phyloP scores from a whole-genome alignment of 2,329 filamentous ascomycete genomes.

The Paracorniculantispora psalliotae region DNA sequence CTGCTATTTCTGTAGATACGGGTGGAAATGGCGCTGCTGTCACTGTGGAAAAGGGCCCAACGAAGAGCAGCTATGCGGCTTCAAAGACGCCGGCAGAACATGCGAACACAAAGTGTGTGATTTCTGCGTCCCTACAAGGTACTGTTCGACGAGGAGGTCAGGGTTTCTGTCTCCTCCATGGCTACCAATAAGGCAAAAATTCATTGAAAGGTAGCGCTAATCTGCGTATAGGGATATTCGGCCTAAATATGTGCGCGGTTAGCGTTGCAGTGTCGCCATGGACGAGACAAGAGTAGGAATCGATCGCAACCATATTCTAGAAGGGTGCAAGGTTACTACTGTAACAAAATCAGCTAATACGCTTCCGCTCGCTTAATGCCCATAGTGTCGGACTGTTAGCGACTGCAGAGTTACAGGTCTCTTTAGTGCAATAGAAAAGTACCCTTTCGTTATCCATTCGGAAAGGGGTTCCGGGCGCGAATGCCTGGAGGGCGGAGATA shows the following conservation, averaged over 20 bases:
- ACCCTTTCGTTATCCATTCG: too few species aligned
- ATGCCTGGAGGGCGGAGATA: too few species aligned
- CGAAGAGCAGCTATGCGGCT: background rate
- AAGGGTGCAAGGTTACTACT: too few species aligned
- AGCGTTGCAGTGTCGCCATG: background rate
- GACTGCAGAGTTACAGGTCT: too few species aligned
- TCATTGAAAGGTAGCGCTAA: background rate
- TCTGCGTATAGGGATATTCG: background rate
- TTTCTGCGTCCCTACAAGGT: conserved; percentile 3
- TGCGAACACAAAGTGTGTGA: conserved; percentile 2
- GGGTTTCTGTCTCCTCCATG: background rate
- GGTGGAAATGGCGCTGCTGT: conserved; percentile 10
- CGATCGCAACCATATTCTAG: too few species aligned
- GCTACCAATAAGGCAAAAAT: background rate
- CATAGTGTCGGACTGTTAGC: too few species aligned
- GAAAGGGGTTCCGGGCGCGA: too few species aligned
- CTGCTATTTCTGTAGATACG: conserved; percentile 6
- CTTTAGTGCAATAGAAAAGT: too few species aligned
- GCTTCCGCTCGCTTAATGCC: too few species aligned
- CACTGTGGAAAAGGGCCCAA: conserved; percentile 7
- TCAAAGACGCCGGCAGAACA: background rate
- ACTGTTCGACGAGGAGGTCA: background rate
- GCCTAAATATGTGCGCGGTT: background rate
- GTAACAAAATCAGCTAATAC: too few species aligned
- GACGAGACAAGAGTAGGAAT: background rate